phyloP scores from a whole-genome alignment of 129 eudicot genomes.

The Rutidosis leptorrhynchoides region DNA sequence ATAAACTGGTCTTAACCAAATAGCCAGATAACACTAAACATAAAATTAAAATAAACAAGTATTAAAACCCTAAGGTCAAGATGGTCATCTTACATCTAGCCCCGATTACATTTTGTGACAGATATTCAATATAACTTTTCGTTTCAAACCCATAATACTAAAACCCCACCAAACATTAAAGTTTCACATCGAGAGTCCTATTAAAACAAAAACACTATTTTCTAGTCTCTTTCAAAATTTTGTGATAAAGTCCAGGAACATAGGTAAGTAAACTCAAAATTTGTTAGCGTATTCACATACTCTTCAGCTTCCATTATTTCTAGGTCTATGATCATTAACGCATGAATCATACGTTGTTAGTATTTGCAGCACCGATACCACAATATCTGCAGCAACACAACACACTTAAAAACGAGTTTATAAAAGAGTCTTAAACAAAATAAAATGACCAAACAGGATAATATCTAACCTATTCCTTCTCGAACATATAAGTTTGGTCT shows the following conservation, averaged over 20 bases:
- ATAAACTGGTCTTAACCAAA: no score
- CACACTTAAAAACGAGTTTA: not conserved
- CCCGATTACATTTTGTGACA: no score
- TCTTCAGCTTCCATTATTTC: slow-evolving; percentile 46
- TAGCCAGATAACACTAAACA: no score
- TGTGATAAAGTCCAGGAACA: slow-evolving; percentile 19
- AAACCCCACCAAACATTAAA: slow-evolving; percentile 18
- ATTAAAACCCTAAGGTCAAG: no score
- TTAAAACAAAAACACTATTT: slow-evolving; percentile 15
- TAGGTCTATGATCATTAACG: slow-evolving; percentile 46
- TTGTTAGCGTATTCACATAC: slow-evolving; percentile 24
- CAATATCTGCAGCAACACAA: slow-evolving; percentile 65
- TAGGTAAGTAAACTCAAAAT: not conserved
- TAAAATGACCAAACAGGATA: not conserved
- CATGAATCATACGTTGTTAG: slow-evolving; percentile 61
- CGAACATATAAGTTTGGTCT: slow-evolving; percentile 82
- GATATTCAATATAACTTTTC: not conserved
- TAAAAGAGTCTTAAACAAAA: not conserved
- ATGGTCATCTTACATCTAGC: no score
- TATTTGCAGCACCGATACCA: slow-evolving; percentile 86
- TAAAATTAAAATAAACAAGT: no score
- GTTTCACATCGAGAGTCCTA: slow-evolving; percentile 11
- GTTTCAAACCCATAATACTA: not conserved
- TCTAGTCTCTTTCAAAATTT: slow-evolving; percentile 12
- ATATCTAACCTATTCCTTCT: slow-evolving; percentile 72